Percentiles rank a stretch among this genome's conserved stretches.
phyloP scores from a whole-genome alignment of 257 asterid genomes.

The Galeopsis tetrahit region DNA sequence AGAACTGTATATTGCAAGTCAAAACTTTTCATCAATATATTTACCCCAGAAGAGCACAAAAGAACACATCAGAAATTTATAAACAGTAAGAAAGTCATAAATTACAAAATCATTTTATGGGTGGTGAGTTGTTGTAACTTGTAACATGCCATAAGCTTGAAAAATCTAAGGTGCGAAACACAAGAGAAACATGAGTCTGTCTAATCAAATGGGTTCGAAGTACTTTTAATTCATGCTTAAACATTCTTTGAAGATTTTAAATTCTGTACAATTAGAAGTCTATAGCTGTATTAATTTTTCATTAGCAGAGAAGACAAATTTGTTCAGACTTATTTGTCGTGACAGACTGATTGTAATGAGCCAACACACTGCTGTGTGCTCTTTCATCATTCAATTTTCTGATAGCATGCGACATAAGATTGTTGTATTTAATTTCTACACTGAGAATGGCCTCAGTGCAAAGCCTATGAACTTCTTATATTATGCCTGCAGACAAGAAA shows the following conservation, averaged over 20 bases:
- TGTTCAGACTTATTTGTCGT: background rate
- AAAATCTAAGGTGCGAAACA: background rate
- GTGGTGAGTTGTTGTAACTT: background rate
- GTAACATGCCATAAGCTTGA: background rate
- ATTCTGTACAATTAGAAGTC: slow-evolving; percentile 10
- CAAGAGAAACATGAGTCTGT: slow-evolving; percentile 7
- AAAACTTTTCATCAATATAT: no score
- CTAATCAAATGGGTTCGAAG: background rate
- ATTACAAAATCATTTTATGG: no score
- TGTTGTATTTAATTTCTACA: background rate
- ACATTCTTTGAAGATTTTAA: background rate
- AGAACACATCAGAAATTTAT: no score
- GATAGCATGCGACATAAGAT: background rate
- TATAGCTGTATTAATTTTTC: slow-evolving; percentile 20
- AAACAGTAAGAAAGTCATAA: no score
- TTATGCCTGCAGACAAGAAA: slow-evolving; percentile 8
- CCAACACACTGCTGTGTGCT: background rate
- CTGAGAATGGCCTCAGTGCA: background rate
- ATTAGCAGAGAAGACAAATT: background rate
- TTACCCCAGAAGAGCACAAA: no score
- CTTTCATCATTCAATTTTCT: slow-evolving; percentile 17
- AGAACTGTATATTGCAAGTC: background rate
- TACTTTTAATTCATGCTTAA: slow-evolving; percentile 12
- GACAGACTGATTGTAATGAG: slow-evolving; percentile 1
- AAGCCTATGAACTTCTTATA: slow-evolving; percentile 7